These are phyloP conservation scores for Euclidium syriacum DNA, from an alignment of 345 rosid species.

Conservation along the genomic window DNA sequence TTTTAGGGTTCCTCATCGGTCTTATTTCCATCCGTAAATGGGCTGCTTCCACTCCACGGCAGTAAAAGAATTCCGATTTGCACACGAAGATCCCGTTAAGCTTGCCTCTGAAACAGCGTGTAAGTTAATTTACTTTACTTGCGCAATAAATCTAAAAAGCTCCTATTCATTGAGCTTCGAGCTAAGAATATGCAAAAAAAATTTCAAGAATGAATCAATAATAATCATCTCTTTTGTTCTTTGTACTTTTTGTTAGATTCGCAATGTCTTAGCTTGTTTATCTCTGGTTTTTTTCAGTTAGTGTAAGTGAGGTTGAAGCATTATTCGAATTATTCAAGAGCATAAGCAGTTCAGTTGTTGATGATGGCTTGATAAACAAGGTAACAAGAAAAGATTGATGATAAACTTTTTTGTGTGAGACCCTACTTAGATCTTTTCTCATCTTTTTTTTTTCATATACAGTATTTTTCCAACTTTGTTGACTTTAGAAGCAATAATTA, in stretches of 20 bases:
- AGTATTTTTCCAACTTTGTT: background rate
- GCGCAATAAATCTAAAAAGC: background rate
- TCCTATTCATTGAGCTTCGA: background rate
- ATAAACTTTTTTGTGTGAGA: background rate
- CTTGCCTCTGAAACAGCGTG: constrained; percentile 97
- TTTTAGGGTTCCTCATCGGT: background rate
- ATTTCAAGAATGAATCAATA: background rate
- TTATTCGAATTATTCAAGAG: constrained; percentile 92
- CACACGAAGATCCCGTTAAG: constrained; percentile 77
- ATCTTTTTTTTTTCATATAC: constrained; percentile 12
- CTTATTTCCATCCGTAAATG: constrained; percentile 45
- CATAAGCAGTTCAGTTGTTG: constrained; percentile 93
- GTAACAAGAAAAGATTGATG: constrained; percentile 32
- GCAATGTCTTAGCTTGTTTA: constrained; percentile 12
- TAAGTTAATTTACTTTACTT: constrained; percentile 31
- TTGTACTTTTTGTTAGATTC: constrained; percentile 3
- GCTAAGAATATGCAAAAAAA: background rate
- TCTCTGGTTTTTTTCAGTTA: constrained; percentile 60
- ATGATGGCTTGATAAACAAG: constrained; percentile 96
- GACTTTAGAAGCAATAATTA: constrained; percentile 19
- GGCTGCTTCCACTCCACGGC: constrained; percentile 90
- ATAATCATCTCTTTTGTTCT: background rate
- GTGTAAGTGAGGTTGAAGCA: constrained; percentile 99
- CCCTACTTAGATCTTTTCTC: constrained; percentile 14
- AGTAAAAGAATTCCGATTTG: constrained; percentile 61